Percentiles rank a stretch among this genome's conserved stretches.
Conservation (phyloP, 371 early-diverging fungal genomes). For the Spraguea lophii region DNA sequence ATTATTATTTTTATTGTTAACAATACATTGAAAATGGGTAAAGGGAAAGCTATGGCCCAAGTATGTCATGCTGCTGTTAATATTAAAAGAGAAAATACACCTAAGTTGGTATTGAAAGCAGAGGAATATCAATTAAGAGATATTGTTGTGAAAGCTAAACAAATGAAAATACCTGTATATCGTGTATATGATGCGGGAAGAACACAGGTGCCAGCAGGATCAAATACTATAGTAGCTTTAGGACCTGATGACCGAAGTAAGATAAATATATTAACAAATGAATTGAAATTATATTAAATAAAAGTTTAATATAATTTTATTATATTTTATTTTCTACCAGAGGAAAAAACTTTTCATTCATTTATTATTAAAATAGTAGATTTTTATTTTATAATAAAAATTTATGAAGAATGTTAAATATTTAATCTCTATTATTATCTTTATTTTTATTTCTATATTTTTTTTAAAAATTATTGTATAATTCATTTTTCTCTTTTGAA, state of each 20-base stretch:
- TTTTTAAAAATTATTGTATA: no score
- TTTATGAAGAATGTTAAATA: no score
- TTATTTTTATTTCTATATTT: no score
- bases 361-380: no score
- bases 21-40: constrained; percentile 41
- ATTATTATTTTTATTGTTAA: no score
- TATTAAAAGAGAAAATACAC: constrained; percentile 20
- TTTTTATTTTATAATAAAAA: no score
- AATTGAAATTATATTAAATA: constrained; percentile 2
- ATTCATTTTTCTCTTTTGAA: no score
- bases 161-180: constrained; percentile 5
- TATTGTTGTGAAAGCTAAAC: constrained; percentile 3
- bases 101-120: constrained; percentile 35
- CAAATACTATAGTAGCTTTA: constrained; percentile 37
- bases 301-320: no score
- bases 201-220: constrained; percentile 42
- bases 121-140: constrained; percentile 16
- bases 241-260: constrained; percentile 17
- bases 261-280: not conserved
- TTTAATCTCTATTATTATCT: no score
- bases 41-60: constrained; percentile 44
- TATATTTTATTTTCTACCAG: no score
- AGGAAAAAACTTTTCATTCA: no score
- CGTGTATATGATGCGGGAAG: constrained; percentile 44
- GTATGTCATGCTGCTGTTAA: constrained; percentile 41